Evolutionary conservation across 306 rosid species (phyloP).

Genomic region (Pterocarpus santalinus): DNA sequence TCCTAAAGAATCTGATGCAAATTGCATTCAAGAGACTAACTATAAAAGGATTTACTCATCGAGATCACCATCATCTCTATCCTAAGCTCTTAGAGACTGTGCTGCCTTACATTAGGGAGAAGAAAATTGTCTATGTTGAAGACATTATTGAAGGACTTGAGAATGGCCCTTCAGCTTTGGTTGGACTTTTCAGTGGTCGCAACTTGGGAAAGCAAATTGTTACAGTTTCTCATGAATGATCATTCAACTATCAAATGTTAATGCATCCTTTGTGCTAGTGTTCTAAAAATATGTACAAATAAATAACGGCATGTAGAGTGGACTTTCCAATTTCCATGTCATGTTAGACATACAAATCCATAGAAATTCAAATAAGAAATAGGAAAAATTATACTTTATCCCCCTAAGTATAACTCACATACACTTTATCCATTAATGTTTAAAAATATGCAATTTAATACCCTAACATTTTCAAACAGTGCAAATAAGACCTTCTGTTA

Average conservation of each 20-base stretch:
- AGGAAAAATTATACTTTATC: no score
- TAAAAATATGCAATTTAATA: no score
- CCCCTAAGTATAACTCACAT: no score
- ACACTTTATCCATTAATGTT: no score
- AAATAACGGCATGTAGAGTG: background rate
- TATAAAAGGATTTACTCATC: slow-evolving; percentile 43
- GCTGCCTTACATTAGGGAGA: slow-evolving; percentile 48
- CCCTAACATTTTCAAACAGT: no score
- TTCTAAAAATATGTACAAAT: background rate
- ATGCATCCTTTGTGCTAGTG: slow-evolving; percentile 19
- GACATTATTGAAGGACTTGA: slow-evolving; percentile 55
- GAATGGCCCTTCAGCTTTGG: slow-evolving; percentile 47
- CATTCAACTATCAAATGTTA: slow-evolving; percentile 15
- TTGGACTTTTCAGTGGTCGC: slow-evolving; percentile 49
- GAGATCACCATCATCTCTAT: slow-evolving; percentile 49
- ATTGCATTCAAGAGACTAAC: slow-evolving; percentile 43
- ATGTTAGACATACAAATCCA: background rate
- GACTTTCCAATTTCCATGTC: background rate
- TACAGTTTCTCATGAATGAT: slow-evolving; percentile 36
- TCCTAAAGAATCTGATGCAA: slow-evolving; percentile 42
- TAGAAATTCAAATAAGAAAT: background rate
- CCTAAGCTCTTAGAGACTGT: slow-evolving; percentile 44
- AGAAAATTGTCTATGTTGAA: slow-evolving; percentile 48
- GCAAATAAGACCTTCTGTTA: no score
- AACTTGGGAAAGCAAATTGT: slow-evolving; percentile 48